Percentiles rank a stretch among this genome's conserved stretches.
phyloP scores from a whole-genome alignment of 306 rosid species.

The Dicorynia guianensis region DNA sequence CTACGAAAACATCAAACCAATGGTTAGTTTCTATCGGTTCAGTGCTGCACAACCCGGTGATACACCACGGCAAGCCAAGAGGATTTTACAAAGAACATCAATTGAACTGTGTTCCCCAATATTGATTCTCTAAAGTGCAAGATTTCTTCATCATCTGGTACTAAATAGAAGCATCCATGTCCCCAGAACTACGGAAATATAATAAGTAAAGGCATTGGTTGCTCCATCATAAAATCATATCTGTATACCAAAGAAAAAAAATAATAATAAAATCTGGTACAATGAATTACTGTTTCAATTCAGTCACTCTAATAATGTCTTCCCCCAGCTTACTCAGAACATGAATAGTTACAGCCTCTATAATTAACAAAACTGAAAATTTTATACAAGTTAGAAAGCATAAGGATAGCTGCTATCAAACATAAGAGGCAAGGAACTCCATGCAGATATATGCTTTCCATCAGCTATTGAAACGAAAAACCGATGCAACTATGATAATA shows the following conservation, averaged over 20 bases:
- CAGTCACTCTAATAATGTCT: background rate
- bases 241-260: too few species aligned
- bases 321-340: background rate
- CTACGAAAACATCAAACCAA: too few species aligned
- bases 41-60: too few species aligned
- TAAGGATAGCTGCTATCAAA: too few species aligned
- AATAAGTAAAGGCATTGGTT: constrained; percentile 5
- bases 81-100: too few species aligned
- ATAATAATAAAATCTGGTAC: background rate
- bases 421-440: too few species aligned
- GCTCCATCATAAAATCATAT: background rate
- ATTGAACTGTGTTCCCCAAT: background rate
- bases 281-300: too few species aligned
- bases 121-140: background rate
- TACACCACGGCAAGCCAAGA: too few species aligned
- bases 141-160: background rate
- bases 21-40: too few species aligned
- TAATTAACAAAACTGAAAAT: too few species aligned
- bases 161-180: background rate
- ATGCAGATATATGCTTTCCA: background rate
- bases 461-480: background rate
- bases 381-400: too few species aligned
- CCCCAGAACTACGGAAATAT: background rate
- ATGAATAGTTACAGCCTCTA: background rate
- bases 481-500: background rate